Evolutionary conservation across 176 grass and related monocot genomes (phyloP).

Genomic region (Paspalum vaginatum): DNA sequence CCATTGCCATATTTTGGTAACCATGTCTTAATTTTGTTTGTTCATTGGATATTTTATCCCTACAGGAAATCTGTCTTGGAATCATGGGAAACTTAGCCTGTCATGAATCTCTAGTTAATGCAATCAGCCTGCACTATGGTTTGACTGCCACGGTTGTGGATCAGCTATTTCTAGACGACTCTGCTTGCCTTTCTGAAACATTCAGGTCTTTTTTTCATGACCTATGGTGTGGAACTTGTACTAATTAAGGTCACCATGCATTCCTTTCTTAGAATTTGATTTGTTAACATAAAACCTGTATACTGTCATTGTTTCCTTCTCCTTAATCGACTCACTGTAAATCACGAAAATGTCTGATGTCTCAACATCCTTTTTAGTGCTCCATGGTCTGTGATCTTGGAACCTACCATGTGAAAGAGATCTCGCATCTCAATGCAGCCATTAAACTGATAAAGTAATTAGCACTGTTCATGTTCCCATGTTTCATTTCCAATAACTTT

Average conservation of each 20-base stretch:
- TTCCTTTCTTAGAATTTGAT: not conserved
- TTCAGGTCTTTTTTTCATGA: constrained; percentile 63
- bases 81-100: constrained; percentile 91
- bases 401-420: constrained; percentile 33
- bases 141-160: constrained; percentile 70
- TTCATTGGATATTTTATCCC: constrained; percentile 32
- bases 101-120: constrained; percentile 67
- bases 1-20: constrained; percentile 5
- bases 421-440: constrained; percentile 13
- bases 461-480: constrained; percentile 7
- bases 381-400: constrained; percentile 15
- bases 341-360: not conserved
- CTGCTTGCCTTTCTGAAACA: constrained; percentile 74
- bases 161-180: constrained; percentile 82
- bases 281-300: constrained; percentile 18
- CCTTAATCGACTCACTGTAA: not conserved
- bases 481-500: constrained; percentile 14
- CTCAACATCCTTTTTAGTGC: constrained; percentile 3
- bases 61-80: constrained; percentile 95
- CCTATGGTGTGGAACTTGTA: constrained; percentile 15
- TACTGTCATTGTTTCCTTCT: not conserved
- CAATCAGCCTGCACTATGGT: constrained; percentile 66
- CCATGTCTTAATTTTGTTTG: constrained; percentile 9
- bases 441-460: not conserved
- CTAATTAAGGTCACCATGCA: constrained; percentile 1